phyloP scores from a whole-genome alignment of 129 eudicot genomes.

The sunflower (Helianthus annuus) region DNA sequence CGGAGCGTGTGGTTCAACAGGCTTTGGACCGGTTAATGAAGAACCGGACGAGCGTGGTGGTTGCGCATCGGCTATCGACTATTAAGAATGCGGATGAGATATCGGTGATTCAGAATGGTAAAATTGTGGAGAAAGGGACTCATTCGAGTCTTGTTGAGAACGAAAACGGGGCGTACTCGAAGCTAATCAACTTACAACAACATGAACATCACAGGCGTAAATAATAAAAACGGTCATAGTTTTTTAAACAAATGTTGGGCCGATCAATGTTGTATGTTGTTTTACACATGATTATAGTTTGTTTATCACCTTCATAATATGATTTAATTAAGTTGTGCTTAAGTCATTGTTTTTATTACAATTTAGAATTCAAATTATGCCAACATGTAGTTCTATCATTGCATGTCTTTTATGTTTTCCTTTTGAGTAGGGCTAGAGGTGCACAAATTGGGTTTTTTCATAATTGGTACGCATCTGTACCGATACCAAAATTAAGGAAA shows the following conservation, averaged over 20 bases:
- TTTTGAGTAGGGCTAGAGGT: too few species aligned
- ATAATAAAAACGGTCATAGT: slow-evolving; percentile 28
- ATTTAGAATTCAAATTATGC: slow-evolving; percentile 12
- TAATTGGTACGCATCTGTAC: too few species aligned
- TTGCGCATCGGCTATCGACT: slow-evolving; percentile 91
- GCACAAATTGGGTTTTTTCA: too few species aligned
- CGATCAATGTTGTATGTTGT: slow-evolving; percentile 31
- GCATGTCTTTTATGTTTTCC: neutral
- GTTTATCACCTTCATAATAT: slow-evolving; percentile 30
- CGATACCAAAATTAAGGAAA: too few species aligned
- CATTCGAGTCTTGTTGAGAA: slow-evolving; percentile 78
- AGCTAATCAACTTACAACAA: slow-evolving; percentile 81
- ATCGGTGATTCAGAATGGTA: slow-evolving; percentile 90
- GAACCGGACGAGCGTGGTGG: slow-evolving; percentile 83
- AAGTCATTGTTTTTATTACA: slow-evolving; percentile 22
- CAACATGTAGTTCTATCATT: neutral
- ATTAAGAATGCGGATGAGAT: slow-evolving; percentile 87
- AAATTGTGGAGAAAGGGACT: slow-evolving; percentile 90
- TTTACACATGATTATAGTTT: slow-evolving; percentile 38
- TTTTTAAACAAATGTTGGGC: slow-evolving; percentile 25
- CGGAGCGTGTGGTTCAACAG: slow-evolving; percentile 84
- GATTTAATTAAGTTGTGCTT: slow-evolving; percentile 28
- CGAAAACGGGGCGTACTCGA: slow-evolving; percentile 77
- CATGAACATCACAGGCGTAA: slow-evolving; percentile 63
- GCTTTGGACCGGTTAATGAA: slow-evolving; percentile 88